Base-by-base conservation (phyloP, 2,329 filamentous ascomycete genomes). In the Exserohilum rostratum region DNA sequence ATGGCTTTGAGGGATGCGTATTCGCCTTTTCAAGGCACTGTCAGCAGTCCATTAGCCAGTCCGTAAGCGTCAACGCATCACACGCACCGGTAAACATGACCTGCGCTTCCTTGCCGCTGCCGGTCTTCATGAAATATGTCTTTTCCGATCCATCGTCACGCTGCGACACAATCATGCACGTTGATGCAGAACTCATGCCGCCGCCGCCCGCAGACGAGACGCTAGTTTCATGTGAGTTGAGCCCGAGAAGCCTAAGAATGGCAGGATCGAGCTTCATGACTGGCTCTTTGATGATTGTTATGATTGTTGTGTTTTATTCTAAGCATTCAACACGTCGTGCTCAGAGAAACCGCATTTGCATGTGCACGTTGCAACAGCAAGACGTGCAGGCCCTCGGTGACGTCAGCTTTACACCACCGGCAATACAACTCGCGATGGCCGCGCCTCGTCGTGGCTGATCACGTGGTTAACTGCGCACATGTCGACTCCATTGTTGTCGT, bases 1-100 rank as follows among this genome's bases (percentile, higher is more conserved):
- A 98, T 90, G 49, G 91, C 90, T 69, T 92, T 93, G 50, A 97
- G 85, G 2, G 91, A 96, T 45, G 85, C 84, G 70, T 91, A 88
- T 76, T 97, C 93, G 56, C 93, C 90, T 85, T 45, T 33, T 63
- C 11, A 42, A n/a, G 15, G 22, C 11, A 22, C 29, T 44, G 42
- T 69, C n/a, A n/a, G n/a, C 46, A 67, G 57, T 54, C 20, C 3
- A 25, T 52, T 33, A 40, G 17, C 25, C 48, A 31, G 34, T 18
- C 50, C 30, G 18, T 13, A 5, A 18, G 22, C 7, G 10, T 34
- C 5, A 15, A 22, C 25, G 17, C 13, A 1, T 3, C 25, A 11
- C 10, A 9, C 46, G 3, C 50, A 87, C 87, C 89, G 74, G 79
- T 77, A 68, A 93, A 92, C 89, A 93, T 93, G 31, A 81, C 61